Evolutionary conservation across 2,329 filamentous ascomycete genomes (phyloP).

Genomic region (Talaromyces sp.): DNA sequence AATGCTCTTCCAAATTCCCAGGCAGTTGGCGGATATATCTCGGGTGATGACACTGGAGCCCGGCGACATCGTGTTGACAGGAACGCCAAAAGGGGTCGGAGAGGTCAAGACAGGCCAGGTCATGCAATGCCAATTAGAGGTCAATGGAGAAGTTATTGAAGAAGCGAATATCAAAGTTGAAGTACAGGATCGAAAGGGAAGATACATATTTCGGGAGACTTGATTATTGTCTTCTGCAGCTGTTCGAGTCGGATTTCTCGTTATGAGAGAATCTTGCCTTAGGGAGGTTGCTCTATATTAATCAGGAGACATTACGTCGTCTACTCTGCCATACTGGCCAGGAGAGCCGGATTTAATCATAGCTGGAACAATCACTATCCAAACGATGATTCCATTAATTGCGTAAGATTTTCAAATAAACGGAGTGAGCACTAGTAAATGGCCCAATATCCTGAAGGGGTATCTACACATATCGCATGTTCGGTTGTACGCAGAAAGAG

Average conservation of each 20-base stretch:
- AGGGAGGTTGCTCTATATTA: not conserved
- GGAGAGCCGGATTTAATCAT: no score
- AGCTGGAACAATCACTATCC: no score
- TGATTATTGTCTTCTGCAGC: constrained; percentile 32
- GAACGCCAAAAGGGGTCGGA: constrained; percentile 93
- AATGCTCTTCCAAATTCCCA: constrained; percentile 88
- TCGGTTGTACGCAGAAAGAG: no score
- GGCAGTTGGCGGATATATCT: constrained; percentile 84
- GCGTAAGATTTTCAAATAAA: no score
- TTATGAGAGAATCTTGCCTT: not conserved
- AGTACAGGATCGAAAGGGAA: constrained; percentile 71
- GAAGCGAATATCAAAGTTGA: constrained; percentile 64
- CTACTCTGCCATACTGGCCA: no score
- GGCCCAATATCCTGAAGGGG: no score
- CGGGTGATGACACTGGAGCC: constrained; percentile 89
- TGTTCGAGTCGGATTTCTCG: not conserved
- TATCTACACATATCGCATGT: no score
- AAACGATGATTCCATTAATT: no score
- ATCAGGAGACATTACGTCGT: no score
- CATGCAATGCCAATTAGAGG: constrained; percentile 75
- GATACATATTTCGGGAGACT: constrained; percentile 74
- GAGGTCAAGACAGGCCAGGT: constrained; percentile 78
- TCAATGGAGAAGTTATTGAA: constrained; percentile 75
- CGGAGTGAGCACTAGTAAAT: no score
- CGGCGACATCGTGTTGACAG: constrained; percentile 89